These are phyloP conservation scores for Zygnema circumcarinatum DNA, from an alignment of 139 green algal genomes.

Conservation along the genomic window DNA sequence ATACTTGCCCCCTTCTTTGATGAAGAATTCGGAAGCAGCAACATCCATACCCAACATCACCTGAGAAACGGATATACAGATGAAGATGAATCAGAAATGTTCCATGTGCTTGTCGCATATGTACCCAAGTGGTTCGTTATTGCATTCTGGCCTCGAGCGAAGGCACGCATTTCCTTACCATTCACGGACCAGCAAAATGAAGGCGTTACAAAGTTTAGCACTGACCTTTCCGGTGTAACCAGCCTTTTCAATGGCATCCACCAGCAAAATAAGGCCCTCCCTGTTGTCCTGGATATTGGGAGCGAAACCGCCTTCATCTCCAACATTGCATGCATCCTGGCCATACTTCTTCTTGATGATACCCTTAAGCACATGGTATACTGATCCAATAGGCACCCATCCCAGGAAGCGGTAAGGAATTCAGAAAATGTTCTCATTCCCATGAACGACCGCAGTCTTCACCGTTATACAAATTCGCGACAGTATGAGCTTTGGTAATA, in stretches of 20 bases:
- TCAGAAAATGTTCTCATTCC: too few species aligned
- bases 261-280: conserved; percentile 93
- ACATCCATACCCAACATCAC: conserved; percentile 99
- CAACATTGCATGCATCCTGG: conserved; percentile 97
- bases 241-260: conserved; percentile 90
- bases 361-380: conserved; percentile 97
- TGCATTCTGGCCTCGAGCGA: background rate
- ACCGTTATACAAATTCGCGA: too few species aligned
- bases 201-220: too few species aligned
- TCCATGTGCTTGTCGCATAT: too few species aligned
- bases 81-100: too few species aligned
- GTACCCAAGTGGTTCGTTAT: background rate
- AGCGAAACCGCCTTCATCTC: conserved; percentile 98
- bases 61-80: too few species aligned
- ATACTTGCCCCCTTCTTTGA: conserved; percentile 82
- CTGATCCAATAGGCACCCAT: too few species aligned
- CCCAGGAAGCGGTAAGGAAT: too few species aligned
- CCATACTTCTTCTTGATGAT: conserved; percentile 93
- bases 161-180: too few species aligned
- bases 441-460: too few species aligned
- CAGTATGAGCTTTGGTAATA: too few species aligned
- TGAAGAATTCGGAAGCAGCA: conserved; percentile 93
- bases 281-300: conserved; percentile 94
- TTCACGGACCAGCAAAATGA: too few species aligned
- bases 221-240: conserved; percentile 90